Evolutionary conservation across 2,329 filamentous ascomycete species (phyloP).

Genomic region (Coniochaeta sp.): DNA sequence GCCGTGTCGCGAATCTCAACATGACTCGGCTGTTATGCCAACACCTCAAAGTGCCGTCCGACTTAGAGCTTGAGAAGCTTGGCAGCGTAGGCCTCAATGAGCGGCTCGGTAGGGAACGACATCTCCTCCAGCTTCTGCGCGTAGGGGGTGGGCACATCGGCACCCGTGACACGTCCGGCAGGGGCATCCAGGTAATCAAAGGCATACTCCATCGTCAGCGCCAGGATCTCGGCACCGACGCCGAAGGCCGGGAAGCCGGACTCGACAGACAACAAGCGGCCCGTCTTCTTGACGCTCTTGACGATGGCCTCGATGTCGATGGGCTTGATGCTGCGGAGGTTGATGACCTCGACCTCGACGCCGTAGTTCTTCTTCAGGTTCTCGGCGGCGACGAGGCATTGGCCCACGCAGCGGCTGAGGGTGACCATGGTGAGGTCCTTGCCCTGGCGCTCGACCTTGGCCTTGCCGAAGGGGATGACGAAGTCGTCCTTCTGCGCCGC

Average conservation of each 20-base stretch:
- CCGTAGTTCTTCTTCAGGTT: conserved; percentile 94
- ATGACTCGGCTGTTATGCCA: not conserved
- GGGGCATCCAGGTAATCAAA: conserved; percentile 97
- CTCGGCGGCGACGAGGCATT: conserved; percentile 82
- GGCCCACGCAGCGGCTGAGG: conserved; percentile 90
- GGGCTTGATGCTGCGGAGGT: conserved; percentile 95
- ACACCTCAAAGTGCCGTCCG: not conserved
- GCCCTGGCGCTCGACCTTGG: conserved; percentile 94
- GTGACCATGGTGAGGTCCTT: conserved; percentile 96
- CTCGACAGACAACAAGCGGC: conserved; percentile 83
- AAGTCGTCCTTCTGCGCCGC: conserved; percentile 95
- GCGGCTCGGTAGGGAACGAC: conserved; percentile 83
- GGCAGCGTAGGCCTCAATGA: conserved; percentile 81
- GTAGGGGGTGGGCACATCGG: conserved; percentile 95
- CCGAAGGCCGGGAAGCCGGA: conserved; percentile 95
- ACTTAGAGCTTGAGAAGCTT: conserved; percentile 69
- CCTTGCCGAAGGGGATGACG: conserved; percentile 95
- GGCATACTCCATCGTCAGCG: conserved; percentile 91
- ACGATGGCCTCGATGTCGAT: conserved; percentile 92
- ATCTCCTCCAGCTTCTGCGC: conserved; percentile 89
- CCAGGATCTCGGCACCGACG: conserved; percentile 86
- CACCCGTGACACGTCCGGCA: conserved; percentile 88
- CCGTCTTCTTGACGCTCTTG: conserved; percentile 98
- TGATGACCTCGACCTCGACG: conserved; percentile 92
- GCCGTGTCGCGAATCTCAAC: too few species aligned